These are phyloP conservation scores for Ascocoryne sarcoides DNA, from an alignment of 2,329 filamentous ascomycete species.

Conservation along the genomic window DNA sequence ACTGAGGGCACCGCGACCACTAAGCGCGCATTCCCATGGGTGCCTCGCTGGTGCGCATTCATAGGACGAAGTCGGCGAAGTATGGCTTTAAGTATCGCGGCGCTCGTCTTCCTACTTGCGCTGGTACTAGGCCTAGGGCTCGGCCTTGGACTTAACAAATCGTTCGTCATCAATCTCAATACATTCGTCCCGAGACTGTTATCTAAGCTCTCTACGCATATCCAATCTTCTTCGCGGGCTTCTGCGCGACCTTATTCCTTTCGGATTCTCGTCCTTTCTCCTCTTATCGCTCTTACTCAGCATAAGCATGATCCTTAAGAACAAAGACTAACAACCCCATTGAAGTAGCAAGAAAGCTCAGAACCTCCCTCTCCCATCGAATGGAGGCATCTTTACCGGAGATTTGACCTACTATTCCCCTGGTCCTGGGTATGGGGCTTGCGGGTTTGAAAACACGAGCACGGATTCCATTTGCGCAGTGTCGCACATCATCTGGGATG, in stretches of 20 bases:
- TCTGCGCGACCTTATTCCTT: conserved; percentile 2
- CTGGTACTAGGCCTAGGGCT: conserved; percentile 30
- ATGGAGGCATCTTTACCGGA: conserved; percentile 45
- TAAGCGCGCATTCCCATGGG: too few relatives aligned
- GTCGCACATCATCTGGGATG: conserved; percentile 59
- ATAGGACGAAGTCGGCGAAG: conserved; percentile 10
- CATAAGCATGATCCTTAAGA: too few relatives aligned
- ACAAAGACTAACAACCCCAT: too few relatives aligned
- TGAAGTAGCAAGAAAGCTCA: too few relatives aligned
- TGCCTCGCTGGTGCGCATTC: conserved; percentile 7
- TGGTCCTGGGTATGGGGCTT: conserved; percentile 57
- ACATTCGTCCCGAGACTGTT: conserved; percentile 9
- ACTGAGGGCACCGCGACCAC: conserved; percentile 7
- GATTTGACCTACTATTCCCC: conserved; percentile 64
- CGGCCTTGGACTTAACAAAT: conserved; percentile 24
- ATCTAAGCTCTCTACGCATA: conserved; percentile 4
- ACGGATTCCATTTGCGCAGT: conserved; percentile 57
- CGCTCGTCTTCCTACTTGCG: conserved; percentile 21
- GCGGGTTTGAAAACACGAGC: conserved; percentile 47
- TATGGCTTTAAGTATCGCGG: conserved; percentile 9
- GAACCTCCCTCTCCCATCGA: conserved; percentile 43
- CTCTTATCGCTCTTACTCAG: too few relatives aligned
- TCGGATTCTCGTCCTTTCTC: too few relatives aligned
- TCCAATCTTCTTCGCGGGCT: neutral
- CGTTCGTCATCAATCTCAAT: conserved; percentile 14